A percentile compares a stretch with the other conserved stretches of the same genome.
Evolutionary conservation across 2,329 filamentous ascomycete genomes (phyloP).

Genomic region (Diaporthe australafricana): DNA sequence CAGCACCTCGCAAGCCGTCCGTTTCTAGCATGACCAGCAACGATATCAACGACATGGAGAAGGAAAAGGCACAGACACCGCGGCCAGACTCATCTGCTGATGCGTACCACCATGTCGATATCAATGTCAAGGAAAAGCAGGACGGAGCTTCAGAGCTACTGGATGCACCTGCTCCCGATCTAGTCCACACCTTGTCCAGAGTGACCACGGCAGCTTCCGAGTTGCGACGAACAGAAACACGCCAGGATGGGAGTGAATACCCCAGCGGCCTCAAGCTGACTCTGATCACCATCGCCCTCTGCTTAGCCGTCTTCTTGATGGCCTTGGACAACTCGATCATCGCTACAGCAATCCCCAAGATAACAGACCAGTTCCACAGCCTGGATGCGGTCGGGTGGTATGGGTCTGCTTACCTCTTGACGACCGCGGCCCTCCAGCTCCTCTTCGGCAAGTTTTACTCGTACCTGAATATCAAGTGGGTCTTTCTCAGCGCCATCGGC

Average conservation of each 20-base stretch:
- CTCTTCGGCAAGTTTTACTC: constrained; percentile 53
- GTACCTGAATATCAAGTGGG: constrained; percentile 53
- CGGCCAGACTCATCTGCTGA: background rate
- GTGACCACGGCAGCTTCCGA: background rate
- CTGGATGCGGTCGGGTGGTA: constrained; percentile 60
- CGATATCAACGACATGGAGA: constrained; percentile 12
- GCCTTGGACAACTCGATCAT: constrained; percentile 54
- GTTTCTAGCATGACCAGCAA: background rate
- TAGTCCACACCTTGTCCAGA: background rate
- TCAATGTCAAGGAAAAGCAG: background rate
- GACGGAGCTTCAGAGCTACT: background rate
- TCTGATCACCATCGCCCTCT: constrained; percentile 56
- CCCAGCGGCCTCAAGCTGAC: constrained; percentile 49
- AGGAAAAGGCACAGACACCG: background rate
- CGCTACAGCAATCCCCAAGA: constrained; percentile 53
- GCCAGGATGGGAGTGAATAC: constrained; percentile 54
- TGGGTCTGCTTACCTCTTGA: constrained; percentile 48
- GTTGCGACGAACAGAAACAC: constrained; percentile 42
- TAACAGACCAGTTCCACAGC: constrained; percentile 52
- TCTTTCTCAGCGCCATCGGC: constrained; percentile 50
- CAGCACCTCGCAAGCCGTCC: background rate
- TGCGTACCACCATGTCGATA: background rate
- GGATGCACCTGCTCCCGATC: background rate
- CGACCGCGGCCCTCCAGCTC: constrained; percentile 51
- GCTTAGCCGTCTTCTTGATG: constrained; percentile 57